These are phyloP conservation scores for Epicoccum sorghinum DNA, from an alignment of 2,329 filamentous ascomycete genomes.

Conservation along the genomic window DNA sequence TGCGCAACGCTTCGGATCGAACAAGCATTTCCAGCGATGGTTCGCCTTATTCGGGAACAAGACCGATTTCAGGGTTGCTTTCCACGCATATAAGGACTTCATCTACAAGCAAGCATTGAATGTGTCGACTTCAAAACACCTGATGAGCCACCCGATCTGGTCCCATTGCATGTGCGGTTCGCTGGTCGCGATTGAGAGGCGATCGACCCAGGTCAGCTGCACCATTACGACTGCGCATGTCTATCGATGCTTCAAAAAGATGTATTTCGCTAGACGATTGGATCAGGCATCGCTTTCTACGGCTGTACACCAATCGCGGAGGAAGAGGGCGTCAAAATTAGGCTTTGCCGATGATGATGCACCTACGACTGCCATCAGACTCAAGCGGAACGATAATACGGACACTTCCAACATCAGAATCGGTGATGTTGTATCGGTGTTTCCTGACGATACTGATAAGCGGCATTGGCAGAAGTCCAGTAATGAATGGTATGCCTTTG, in stretches of 20 bases:
- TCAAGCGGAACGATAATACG: conserved; percentile 23
- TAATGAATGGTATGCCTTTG: conserved; percentile 72
- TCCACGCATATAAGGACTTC: conserved; percentile 67
- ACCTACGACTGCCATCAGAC: neutral
- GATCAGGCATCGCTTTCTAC: conserved; percentile 31
- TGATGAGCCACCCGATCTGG: conserved; percentile 58
- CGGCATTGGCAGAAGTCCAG: conserved; percentile 61
- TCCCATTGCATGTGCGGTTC: conserved; percentile 49
- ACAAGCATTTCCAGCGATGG: conserved; percentile 62
- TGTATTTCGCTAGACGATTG: conserved; percentile 65
- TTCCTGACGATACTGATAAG: conserved; percentile 55
- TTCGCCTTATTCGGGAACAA: conserved; percentile 45
- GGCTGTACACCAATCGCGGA: conserved; percentile 9
- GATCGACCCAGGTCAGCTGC: conserved; percentile 25
- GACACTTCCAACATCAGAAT: conserved; percentile 11
- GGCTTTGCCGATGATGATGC: conserved; percentile 21
- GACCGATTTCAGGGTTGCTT: conserved; percentile 66
- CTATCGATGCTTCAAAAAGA: conserved; percentile 66
- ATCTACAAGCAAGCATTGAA: conserved; percentile 69
- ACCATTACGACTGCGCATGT: conserved; percentile 77
- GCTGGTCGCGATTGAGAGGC: conserved; percentile 16
- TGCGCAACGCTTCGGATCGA: conserved; percentile 49
- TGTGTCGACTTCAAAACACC: conserved; percentile 48
- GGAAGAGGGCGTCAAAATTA: conserved; percentile 20
- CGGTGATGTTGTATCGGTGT: conserved; percentile 59